Evolutionary conservation across 768 basidiomycete species (phyloP).

Genomic region (Daedaleopsis sinensis): DNA sequence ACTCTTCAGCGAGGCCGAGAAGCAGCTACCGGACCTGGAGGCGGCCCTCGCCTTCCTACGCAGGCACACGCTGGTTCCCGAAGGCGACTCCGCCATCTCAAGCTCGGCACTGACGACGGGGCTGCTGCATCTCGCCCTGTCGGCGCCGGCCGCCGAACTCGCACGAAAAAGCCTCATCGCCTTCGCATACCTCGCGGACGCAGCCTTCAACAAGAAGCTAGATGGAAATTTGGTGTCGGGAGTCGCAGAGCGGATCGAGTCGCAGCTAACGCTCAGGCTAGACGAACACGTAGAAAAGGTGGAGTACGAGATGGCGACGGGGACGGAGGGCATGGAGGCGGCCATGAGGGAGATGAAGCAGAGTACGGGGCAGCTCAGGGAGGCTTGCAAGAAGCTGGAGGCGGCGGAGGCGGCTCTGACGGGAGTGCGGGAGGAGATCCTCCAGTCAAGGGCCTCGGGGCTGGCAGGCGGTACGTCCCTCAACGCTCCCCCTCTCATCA

Average conservation of each 20-base stretch:
- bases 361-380: too few relatives aligned
- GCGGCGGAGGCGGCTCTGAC: not conserved
- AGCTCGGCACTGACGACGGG: not conserved
- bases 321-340: not conserved
- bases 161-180: too few relatives aligned
- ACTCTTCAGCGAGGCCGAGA: too few relatives aligned
- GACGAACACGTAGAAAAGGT: constrained; percentile 4
- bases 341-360: too few relatives aligned
- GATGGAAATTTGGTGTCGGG: not conserved
- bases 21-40: not conserved
- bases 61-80: not conserved
- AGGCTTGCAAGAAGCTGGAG: not conserved
- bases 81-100: constrained; percentile 1
- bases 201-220: not conserved
- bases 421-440: not conserved
- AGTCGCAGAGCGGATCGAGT: not conserved
- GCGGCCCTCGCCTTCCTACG: constrained; percentile 2
- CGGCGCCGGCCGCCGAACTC: too few relatives aligned
- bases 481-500: not conserved
- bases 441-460: not conserved
- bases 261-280: not conserved
- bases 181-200: not conserved
- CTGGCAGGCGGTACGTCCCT: not conserved
- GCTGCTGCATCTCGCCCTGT: too few relatives aligned
- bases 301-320: not conserved